Evolutionary conservation across 805 yeast genomes (phyloP), one percentile per base, ranked within the genome.

Genomic region (Priceomyces castillae): DNA sequence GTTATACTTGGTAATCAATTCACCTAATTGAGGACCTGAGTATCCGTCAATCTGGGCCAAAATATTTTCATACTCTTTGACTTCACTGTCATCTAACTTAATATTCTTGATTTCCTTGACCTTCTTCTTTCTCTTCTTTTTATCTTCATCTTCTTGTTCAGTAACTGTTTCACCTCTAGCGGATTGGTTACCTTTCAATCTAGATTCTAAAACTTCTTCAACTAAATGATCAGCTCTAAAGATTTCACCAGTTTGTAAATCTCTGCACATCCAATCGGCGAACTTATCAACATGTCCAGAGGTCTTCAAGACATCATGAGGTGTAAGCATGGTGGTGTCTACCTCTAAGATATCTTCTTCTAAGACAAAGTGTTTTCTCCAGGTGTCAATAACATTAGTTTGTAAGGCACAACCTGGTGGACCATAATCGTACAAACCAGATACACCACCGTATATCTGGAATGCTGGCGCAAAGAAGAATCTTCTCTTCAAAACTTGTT

Each of bases 381-480:
- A 94, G 39, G 80, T 77, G 61, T 95, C 99, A 49, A 94, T 75
- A 49, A 94, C 78, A 67, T 94, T 92, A 58, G 97, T 96, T 75
- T 92, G 98, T 70, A 94, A 80, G 10, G 98, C 95, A 74, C 98
- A 92, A 50, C 99, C 99, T 65, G 99, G 97, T 50, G 99, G 99
- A 73, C 99, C 99, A 64, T 90, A 94, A 67, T 94, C 99, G 67
- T 88, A 94, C 46, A 94, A 77, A 53, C 99, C 99, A 39, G 97
- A 87, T 37, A 94, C 98, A 67, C 99, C 99, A 55, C 99, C 99
- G 66, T 94, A 94, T 51, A 92, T 81, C 64, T 94, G 99, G 59
- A 94, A 94, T 28, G 98, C 84, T 52, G 99, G 99, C 14, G 98
- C 97, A 65, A 80, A 95, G 71, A 94, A 94, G 75, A 94, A 94